Evolutionary conservation across 2,329 filamentous ascomycete genomes (phyloP).

Genomic region (Xylaria sp.): DNA sequence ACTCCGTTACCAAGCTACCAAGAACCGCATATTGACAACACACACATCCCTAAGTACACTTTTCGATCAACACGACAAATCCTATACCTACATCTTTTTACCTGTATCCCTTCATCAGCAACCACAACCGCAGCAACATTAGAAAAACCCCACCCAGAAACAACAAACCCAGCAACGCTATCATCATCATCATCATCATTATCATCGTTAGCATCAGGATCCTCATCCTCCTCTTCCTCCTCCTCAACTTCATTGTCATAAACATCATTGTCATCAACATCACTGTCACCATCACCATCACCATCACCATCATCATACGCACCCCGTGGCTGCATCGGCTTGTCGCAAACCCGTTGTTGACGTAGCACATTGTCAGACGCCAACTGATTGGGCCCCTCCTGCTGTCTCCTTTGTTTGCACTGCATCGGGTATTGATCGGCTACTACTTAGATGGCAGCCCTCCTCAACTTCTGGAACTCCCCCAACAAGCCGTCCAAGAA

Average conservation of each 20-base stretch:
- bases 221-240: too few relatives aligned
- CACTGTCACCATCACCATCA: background rate
- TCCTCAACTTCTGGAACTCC: conserved; percentile 26
- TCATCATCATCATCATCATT: too few relatives aligned
- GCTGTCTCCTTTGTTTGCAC: conserved; percentile 18
- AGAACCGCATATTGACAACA: conserved; percentile 26
- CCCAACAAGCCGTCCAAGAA: conserved; percentile 23
- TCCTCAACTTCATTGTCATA: too few relatives aligned
- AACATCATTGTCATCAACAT: background rate
- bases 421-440: conserved; percentile 12
- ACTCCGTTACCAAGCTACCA: conserved; percentile 2
- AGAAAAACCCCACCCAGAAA: too few relatives aligned
- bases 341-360: conserved; percentile 9
- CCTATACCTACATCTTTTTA: background rate
- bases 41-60: conserved; percentile 7
- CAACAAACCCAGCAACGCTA: too few relatives aligned
- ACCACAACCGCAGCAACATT: background rate
- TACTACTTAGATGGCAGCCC: conserved; percentile 25
- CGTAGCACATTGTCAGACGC: conserved; percentile 11
- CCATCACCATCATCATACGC: background rate
- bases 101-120: background rate
- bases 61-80: background rate
- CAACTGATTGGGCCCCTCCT: conserved; percentile 16
- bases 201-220: too few relatives aligned
- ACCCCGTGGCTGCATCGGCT: background rate